Base-by-base conservation (phyloP, 176 grass and related monocot genomes). In the Oryza meyeriana region DNA sequence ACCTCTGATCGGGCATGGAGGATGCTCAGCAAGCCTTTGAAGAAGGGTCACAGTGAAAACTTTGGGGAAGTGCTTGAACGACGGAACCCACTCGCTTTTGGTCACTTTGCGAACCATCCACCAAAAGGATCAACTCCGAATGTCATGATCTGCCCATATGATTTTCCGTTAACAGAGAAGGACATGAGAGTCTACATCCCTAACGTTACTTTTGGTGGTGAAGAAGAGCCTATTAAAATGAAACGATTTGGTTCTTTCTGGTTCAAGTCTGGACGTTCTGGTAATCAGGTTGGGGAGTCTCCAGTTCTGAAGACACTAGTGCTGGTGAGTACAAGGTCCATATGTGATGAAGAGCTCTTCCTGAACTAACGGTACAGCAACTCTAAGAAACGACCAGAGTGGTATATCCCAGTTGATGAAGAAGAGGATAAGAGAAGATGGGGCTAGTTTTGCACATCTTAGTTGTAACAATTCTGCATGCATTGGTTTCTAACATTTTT, bases 91-190 rank as follows among this genome's bases (percentile, higher is more conserved):
- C 85, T 95, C 66, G 93, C 96, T 63, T 92, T 95, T 72, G 93
- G 85, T 31, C 96, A 99, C 90, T 94, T 99, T 80, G 91, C 91
- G 1, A 99, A 99, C 66, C 96, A 95, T 85, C 93, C 96, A 59
- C 90, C 93, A 20, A 91, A 90, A 85, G 87, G 79, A 25, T 78
- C 77, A 50, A 20, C 33, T 33, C 96, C 96, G 45, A 95, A 99
- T 85, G 96, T 84, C 74, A 99, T 99, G 89, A 79, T 99, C 45
- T 99, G 93, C 50, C 90, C 93, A 7, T 95, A 95, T 64, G 93
- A 99, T 93, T 99, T 99, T 44, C 89, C 89, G 1, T 40, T 94
- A 76, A 90, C 40, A 6, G 93, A 93, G 82, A 95, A 95, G 69
- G 80, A 99, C 57, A 99, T 93, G 87, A 92, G 91, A 84, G 87